Evolutionary conservation across 257 asterid genomes (phyloP), one percentile per base, ranked within the genome.

Genomic region (Phtheirospermum japonicum): DNA sequence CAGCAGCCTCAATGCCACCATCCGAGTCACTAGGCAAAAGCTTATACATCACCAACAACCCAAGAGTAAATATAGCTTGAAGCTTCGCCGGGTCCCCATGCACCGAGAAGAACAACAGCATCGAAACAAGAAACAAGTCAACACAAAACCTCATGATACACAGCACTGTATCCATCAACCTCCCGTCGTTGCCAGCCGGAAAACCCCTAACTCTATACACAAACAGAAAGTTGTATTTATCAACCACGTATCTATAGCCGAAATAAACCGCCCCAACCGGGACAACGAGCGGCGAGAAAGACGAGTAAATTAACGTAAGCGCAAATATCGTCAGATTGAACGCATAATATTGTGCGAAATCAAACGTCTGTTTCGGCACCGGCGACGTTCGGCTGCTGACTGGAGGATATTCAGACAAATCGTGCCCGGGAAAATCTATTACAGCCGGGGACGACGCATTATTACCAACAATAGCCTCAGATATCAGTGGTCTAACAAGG

Each of bases 171-270:
- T 93, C 97, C 90, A 93, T 85, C 83, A 93, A 68, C 75, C 90
- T 83, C 51, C 99, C 99, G 64, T 93, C 97, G 34, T 93, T 93
- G 51, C 99, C 99, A 34, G 97, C 94, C 9, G 96, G 99, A 69
- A 85, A 89, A 37, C 99, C 97, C 64, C 96, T 77, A 60, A 93
- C 97, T 76, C 99, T 79, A 73, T 82, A 93, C 72, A 93, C 95
- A 59, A 82, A 93, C 9, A 89, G 84, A 82, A 93, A 93, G 76
- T 93, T 93, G 86, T 93, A 93, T 69, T 93, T 93, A 71, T 93
- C 97, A 5, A 89, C 99, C 4, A 89, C 83, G 30, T 93, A 93
- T 51, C 99, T 82, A 65, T 89, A 93, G 74, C 99, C 99, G 59
- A 89, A 89, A 76, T 93, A 93, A 26, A 80, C 51, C 32, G 95